These are phyloP conservation scores for Heliamphora exappendiculata DNA, from an alignment of 148 eudicot species.

Conservation along the genomic window DNA sequence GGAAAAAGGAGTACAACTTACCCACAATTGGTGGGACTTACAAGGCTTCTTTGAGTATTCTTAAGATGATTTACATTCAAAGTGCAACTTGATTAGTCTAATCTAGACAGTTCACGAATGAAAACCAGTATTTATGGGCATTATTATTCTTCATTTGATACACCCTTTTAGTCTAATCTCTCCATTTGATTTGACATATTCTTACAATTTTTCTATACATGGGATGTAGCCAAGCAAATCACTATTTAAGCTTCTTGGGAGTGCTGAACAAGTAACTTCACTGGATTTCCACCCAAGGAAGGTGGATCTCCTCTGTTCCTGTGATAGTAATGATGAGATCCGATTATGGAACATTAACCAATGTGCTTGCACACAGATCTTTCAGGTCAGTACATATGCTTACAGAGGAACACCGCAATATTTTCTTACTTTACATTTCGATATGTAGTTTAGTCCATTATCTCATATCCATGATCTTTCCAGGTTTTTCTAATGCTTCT, in stretches of 20 bases:
- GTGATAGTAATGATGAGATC: conserved; percentile 39
- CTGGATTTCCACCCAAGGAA: conserved; percentile 52
- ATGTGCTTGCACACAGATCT: conserved; percentile 21
- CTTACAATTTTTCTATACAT: conserved; percentile 2
- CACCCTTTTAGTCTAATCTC: background rate
- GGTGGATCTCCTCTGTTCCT: conserved; percentile 38
- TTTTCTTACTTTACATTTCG: background rate
- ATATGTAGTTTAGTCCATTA: background rate
- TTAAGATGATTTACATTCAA: background rate
- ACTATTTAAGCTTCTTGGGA: conserved; percentile 27
- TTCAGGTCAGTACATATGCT: conserved; percentile 25
- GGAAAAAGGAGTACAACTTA: background rate
- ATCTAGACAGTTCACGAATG: background rate
- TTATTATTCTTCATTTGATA: background rate
- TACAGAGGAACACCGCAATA: background rate
- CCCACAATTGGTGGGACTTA: background rate
- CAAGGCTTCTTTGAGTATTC: background rate
- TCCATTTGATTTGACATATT: background rate
- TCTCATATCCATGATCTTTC: background rate
- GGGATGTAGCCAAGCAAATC: conserved; percentile 22
- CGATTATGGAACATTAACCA: conserved; percentile 31
- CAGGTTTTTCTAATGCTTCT: background rate
- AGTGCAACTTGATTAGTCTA: background rate
- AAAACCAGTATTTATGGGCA: background rate
- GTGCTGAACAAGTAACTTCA: conserved; percentile 35